Evolutionary conservation across 768 basidiomycete genomes (phyloP), one percentile per base, ranked within the genome.

Genomic region (Boletus edulis): DNA sequence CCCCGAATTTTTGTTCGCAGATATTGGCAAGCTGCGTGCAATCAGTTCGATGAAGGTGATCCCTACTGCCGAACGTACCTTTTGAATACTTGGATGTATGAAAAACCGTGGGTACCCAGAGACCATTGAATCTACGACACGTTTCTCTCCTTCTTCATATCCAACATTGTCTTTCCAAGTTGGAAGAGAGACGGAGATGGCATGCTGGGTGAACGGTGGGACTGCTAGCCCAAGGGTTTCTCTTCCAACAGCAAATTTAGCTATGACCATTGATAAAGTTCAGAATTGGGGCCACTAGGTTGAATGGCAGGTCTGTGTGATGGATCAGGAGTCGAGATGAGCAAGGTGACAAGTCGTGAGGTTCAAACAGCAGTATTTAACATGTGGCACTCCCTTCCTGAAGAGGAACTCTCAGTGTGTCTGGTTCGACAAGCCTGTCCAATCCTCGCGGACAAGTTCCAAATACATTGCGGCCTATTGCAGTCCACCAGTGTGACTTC

Each of bases 61-160:
- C 17, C 5, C 5, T 31, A 37, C 15, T 14, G 18, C 43, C 44
- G 51, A n/a, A 71, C 80, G 59, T 65, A 94, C 96, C 78, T 91
- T 91, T 64, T 82, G 81, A 40, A 97, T 93, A 58, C 80, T 87
- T 29, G 83, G 73, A 69, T 97, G 91, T 50, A 98, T 89, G 72
- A 96, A 97, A 73, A 98, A 98, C 49, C 96, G 76, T 0, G 96
- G 96, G 67, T 98, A 99, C 5, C 95, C 96, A 4, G 85, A 81
- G 40, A 89, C 82, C 94, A 96, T 92, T 7, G 73, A 75, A 53
- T 89, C 81, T 1, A 89, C 66, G 6, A 98, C 85, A 37, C 94
- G 78, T 61, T 87, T 82, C 10, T 89, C 86, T 17, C 92, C 92
- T 63, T 93, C 88, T 71, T 98, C 96, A 62, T 98, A 98, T 13